Evolutionary conservation across 805 yeast genomes (phyloP).

Genomic region (Candida glaebosa): DNA sequence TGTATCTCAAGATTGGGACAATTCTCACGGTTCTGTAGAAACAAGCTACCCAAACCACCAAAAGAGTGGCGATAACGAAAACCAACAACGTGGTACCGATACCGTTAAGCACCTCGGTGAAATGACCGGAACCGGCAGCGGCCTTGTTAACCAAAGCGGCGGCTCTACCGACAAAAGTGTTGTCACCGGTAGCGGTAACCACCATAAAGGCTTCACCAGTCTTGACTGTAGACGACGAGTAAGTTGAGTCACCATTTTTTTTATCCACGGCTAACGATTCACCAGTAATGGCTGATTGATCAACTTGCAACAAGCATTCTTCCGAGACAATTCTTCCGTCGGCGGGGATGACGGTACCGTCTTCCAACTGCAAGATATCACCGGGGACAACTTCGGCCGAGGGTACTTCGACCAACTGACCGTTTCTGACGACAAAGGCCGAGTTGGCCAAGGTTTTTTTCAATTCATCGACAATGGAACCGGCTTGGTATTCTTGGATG

Average conservation of each 20-base stretch:
- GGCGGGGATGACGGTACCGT: conserved; percentile 89
- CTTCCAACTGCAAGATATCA: conserved; percentile 89
- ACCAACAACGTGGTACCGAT: conserved; percentile 91
- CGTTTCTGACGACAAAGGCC: conserved; percentile 83
- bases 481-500: conserved; percentile 96
- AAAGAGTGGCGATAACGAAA: conserved; percentile 80
- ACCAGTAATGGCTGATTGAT: conserved; percentile 97
- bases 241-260: conserved; percentile 79
- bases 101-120: conserved; percentile 96
- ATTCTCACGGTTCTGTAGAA: conserved; percentile 90
- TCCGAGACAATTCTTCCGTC: conserved; percentile 89
- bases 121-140: conserved; percentile 89
- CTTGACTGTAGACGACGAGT: conserved; percentile 92
- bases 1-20: conserved; percentile 85
- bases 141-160: conserved; percentile 96
- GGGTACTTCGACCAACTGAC: conserved; percentile 68
- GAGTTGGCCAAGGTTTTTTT: conserved; percentile 92
- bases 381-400: conserved; percentile 92
- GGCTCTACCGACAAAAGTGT: conserved; percentile 95
- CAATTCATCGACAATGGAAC: conserved; percentile 94
- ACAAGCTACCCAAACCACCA: conserved; percentile 88
- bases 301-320: conserved; percentile 83
- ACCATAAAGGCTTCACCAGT: conserved; percentile 94
- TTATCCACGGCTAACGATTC: conserved; percentile 95
- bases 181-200: conserved; percentile 93